Percentiles rank a stretch among this genome's conserved stretches.
These are phyloP conservation scores for Sporisorium exsertum DNA, from an alignment of 1,284 basidiomycete genomes.

Conservation along the genomic window DNA sequence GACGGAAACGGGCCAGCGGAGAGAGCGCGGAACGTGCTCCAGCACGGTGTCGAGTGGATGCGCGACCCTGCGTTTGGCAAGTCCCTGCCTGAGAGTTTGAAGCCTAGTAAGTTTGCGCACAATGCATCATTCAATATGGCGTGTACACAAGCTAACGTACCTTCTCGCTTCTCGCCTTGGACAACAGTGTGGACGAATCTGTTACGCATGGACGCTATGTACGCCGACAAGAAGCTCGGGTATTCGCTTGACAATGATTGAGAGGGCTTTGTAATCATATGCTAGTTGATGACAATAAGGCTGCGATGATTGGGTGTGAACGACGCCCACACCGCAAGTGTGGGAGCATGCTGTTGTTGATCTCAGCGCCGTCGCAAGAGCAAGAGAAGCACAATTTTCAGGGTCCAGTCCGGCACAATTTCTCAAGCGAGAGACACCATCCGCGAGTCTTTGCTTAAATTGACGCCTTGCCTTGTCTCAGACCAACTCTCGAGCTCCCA, in stretches of 20 bases:
- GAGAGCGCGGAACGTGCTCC: slow-evolving; percentile 79
- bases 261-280: background rate
- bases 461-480: background rate
- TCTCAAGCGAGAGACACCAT: background rate
- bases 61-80: slow-evolving; percentile 74
- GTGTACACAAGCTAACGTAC: background rate
- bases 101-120: slow-evolving; percentile 69
- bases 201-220: slow-evolving; percentile 74
- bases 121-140: background rate
- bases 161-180: background rate
- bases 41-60: slow-evolving; percentile 83
- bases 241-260: slow-evolving; percentile 51
- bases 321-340: no score
- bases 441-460: background rate
- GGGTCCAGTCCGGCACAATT: slow-evolving; percentile 2
- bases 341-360: background rate
- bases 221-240: slow-evolving; percentile 69
- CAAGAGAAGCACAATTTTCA: background rate
- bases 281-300: background rate
- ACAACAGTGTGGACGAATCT: slow-evolving; percentile 75
- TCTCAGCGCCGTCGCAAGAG: background rate
- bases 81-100: slow-evolving; percentile 73
- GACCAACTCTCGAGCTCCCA: background rate
- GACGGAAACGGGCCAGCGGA: slow-evolving; percentile 51
- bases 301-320: background rate